A percentile compares a stretch with the other conserved stretches of the same genome.
Conservation (phyloP, 129 eudicot species). For the Solidago caesia region DNA sequence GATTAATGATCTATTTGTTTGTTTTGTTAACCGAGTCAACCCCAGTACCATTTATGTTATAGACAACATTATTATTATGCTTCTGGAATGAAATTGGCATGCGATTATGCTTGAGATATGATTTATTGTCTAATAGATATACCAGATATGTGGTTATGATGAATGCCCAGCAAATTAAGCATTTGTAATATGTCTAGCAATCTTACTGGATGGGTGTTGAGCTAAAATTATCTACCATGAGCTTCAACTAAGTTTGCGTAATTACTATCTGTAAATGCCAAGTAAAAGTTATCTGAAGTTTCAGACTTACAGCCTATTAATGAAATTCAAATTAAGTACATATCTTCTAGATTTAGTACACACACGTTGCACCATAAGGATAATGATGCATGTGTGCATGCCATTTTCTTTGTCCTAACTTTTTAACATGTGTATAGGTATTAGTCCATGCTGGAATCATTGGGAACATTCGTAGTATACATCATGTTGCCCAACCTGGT, state of each 20-base stretch:
- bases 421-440: constrained; percentile 31
- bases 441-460: constrained; percentile 28
- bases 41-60: not conserved
- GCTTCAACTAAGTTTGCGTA: not conserved
- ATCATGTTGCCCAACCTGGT: constrained; percentile 46
- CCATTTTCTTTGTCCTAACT: not conserved
- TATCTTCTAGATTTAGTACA: not conserved
- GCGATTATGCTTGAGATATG: not conserved
- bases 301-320: not conserved
- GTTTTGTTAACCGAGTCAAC: not conserved
- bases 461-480: constrained; percentile 35
- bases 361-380: not conserved
- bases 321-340: constrained; percentile 1
- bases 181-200: not conserved
- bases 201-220: not conserved
- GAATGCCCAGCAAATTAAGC: not conserved
- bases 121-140: not conserved
- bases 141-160: not conserved
- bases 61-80: not conserved
- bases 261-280: not conserved
- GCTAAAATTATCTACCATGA: not conserved
- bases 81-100: not conserved
- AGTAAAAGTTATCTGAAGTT: constrained; percentile 1
- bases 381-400: constrained; percentile 6
- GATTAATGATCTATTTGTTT: not conserved